A percentile compares a stretch with the other conserved stretches of the same genome.
Conservation (phyloP, 495 filamentous ascomycete genomes). For the Hypoxylon fuscum region DNA sequence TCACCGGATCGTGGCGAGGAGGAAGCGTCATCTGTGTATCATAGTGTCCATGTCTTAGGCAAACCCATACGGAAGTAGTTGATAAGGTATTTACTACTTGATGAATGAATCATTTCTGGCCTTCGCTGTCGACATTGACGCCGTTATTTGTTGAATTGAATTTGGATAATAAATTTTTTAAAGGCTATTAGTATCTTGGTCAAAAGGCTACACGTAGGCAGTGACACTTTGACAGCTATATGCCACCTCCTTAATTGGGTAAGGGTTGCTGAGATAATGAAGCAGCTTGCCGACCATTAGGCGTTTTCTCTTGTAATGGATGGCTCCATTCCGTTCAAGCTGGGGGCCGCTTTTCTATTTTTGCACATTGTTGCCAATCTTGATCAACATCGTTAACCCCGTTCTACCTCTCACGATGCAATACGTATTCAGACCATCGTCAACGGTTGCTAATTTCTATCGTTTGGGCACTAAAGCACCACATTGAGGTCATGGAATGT, state of each 20-base stretch:
- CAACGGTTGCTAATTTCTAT: neutral
- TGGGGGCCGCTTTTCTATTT: constrained; percentile 24
- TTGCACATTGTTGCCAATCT: constrained; percentile 1
- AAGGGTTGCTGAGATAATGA: neutral
- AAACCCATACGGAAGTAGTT: too few species aligned
- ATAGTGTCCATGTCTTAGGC: neutral
- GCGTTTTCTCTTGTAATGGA: neutral
- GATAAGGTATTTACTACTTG: too few species aligned
- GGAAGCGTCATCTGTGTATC: neutral
- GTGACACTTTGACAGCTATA: too few species aligned
- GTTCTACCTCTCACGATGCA: neutral
- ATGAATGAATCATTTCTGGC: too few species aligned
- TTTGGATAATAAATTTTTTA: too few species aligned
- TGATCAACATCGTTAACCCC: neutral
- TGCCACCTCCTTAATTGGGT: neutral
- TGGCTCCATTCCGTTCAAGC: neutral
- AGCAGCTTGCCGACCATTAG: neutral
- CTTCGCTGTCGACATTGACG: too few species aligned
- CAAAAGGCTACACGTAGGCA: too few species aligned
- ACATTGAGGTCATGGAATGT: neutral
- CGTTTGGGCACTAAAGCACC: neutral
- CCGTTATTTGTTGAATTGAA: too few species aligned
- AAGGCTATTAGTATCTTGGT: too few species aligned
- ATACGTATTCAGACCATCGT: neutral
- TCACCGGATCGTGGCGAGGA: neutral